phyloP scores from a whole-genome alignment of 768 basidiomycete genomes.

The Xerocomus brunneocitrinus region DNA sequence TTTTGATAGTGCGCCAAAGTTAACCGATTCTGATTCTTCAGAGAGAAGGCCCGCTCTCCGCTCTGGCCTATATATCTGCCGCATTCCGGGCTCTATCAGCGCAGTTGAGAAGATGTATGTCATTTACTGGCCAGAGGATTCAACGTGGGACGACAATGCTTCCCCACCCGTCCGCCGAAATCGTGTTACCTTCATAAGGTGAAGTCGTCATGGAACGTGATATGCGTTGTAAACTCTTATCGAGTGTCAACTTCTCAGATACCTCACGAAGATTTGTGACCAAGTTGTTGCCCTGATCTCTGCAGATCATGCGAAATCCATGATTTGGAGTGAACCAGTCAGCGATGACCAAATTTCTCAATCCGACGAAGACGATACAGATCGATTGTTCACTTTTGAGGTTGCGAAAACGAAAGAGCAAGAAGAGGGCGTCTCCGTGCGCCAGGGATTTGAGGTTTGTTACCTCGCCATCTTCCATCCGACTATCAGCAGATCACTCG shows the following conservation, averaged over 20 bases:
- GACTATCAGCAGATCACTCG: neutral
- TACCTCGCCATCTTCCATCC: neutral
- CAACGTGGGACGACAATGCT: slow-evolving; percentile 53
- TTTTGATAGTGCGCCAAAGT: slow-evolving; percentile 9
- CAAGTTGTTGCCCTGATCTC: slow-evolving; percentile 50
- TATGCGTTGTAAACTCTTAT: neutral
- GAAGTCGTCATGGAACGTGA: neutral
- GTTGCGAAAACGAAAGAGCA: slow-evolving; percentile 55
- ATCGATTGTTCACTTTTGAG: slow-evolving; percentile 52
- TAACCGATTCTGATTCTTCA: neutral
- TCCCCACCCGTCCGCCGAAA: slow-evolving; percentile 45
- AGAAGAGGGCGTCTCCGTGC: slow-evolving; percentile 43
- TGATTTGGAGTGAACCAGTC: slow-evolving; percentile 40
- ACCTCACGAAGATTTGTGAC: slow-evolving; percentile 55
- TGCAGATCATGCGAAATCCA: slow-evolving; percentile 38
- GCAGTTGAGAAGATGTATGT: slow-evolving; percentile 36
- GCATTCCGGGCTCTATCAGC: slow-evolving; percentile 5
- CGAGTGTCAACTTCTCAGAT: slow-evolving; percentile 31
- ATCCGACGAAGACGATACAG: slow-evolving; percentile 38
- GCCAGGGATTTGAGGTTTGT: slow-evolving; percentile 45
- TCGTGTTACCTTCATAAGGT: slow-evolving; percentile 60
- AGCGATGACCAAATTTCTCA: slow-evolving; percentile 22
- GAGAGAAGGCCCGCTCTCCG: slow-evolving; percentile 31
- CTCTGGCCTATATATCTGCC: slow-evolving; percentile 48
- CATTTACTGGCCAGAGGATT: slow-evolving; percentile 60